phyloP scores from a whole-genome alignment of 345 rosid species.

The Salix udensis region DNA sequence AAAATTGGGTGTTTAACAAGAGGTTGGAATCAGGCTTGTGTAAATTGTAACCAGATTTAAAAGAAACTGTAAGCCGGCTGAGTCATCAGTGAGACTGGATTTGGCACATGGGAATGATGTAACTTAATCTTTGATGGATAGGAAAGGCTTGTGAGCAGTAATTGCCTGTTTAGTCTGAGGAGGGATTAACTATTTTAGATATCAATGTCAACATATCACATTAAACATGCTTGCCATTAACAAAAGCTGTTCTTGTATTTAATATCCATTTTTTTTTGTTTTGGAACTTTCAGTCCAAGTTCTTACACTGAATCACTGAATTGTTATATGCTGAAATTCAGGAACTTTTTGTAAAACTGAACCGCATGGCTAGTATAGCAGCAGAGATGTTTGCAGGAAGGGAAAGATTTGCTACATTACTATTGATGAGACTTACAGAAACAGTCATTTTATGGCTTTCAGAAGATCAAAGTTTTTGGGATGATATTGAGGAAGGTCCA shows the following conservation, averaged over 20 bases:
- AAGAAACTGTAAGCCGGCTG: slow-evolving; percentile 1
- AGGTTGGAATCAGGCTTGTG: neutral
- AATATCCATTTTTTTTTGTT: neutral
- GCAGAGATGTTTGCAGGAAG: slow-evolving; percentile 97
- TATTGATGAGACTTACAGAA: slow-evolving; percentile 94
- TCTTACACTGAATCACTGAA: neutral
- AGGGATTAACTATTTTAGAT: neutral
- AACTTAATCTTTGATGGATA: neutral
- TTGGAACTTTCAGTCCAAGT: neutral
- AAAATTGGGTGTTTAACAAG: neutral
- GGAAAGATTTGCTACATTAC: slow-evolving; percentile 83
- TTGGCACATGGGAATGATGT: neutral
- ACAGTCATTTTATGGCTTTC: slow-evolving; percentile 94
- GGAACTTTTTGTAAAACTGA: slow-evolving; percentile 83
- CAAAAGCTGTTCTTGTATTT: neutral
- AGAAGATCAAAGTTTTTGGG: slow-evolving; percentile 96
- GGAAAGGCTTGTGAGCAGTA: neutral
- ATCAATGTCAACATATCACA: neutral
- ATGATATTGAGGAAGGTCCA: slow-evolving; percentile 95
- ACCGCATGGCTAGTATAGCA: slow-evolving; percentile 82
- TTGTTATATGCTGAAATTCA: slow-evolving; percentile 28
- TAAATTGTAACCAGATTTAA: neutral
- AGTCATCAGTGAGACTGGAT: neutral
- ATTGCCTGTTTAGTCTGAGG: neutral
- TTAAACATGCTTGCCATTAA: neutral